Conservation (phyloP, 2,329 filamentous ascomycete genomes). For the Neopestalotiopsis rosae region DNA sequence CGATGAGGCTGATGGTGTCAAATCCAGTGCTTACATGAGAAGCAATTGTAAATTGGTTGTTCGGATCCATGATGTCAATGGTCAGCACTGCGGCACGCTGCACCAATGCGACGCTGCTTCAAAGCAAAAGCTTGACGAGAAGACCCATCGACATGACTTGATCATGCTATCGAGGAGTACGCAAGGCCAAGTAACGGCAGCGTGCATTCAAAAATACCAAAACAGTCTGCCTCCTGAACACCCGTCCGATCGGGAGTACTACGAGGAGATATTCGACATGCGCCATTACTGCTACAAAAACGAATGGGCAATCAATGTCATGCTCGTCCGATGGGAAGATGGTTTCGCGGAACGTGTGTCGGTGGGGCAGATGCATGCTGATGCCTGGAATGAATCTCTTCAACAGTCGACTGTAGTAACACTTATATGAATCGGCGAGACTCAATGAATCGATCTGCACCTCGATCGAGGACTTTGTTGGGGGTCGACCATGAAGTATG, state of each 20-base stretch:
- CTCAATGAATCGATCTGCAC: too few relatives aligned
- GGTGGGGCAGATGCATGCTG: not conserved
- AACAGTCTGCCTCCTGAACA: not conserved
- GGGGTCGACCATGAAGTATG: too few relatives aligned
- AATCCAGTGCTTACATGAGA: not conserved
- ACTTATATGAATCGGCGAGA: not conserved
- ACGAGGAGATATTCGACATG: not conserved
- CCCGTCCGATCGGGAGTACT: not conserved
- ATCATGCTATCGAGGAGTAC: not conserved
- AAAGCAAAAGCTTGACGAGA: not conserved
- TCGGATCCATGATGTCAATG: not conserved
- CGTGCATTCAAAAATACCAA: not conserved
- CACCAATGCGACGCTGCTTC: not conserved
- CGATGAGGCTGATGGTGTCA: not conserved
- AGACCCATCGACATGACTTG: not conserved
- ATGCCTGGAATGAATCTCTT: not conserved
- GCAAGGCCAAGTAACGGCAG: not conserved
- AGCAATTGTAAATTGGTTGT: too few relatives aligned
- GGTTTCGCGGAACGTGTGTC: not conserved
- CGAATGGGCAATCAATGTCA: not conserved
- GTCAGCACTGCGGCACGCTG: not conserved
- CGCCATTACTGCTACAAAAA: not conserved
- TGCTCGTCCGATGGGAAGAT: constrained; percentile 1
- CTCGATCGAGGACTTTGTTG: too few relatives aligned
- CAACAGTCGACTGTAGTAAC: not conserved